These are phyloP conservation scores for Aspergillus homomorphus DNA, from an alignment of 495 filamentous ascomycete genomes.

Conservation along the genomic window DNA sequence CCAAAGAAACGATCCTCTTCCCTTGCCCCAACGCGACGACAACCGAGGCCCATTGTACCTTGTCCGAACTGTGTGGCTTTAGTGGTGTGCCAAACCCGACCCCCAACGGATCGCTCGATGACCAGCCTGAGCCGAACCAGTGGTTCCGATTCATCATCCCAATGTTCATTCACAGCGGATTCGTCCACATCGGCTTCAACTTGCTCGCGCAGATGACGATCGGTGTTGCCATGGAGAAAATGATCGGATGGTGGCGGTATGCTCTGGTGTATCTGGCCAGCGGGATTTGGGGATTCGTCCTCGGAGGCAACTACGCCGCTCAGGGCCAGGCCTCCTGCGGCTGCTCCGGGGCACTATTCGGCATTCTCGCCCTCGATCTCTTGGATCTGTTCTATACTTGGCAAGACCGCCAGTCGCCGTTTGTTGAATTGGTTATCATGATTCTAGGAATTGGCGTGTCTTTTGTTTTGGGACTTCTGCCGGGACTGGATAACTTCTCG, in stretches of 20 bases:
- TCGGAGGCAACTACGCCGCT: constrained; percentile 90
- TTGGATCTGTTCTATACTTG: constrained; percentile 93
- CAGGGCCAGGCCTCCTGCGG: constrained; percentile 77
- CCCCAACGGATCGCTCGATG: constrained; percentile 35
- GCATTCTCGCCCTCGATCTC: constrained; percentile 80
- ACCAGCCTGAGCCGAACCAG: constrained; percentile 68
- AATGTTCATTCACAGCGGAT: constrained; percentile 90
- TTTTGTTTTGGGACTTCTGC: constrained; percentile 88
- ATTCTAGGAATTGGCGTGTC: constrained; percentile 79
- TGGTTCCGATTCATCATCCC: constrained; percentile 96
- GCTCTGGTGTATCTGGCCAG: constrained; percentile 81
- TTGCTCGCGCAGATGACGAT: constrained; percentile 84
- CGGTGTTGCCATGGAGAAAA: constrained; percentile 83
- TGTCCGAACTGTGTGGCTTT: constrained; percentile 81
- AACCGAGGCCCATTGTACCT: constrained; percentile 55
- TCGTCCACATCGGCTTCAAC: constrained; percentile 95
- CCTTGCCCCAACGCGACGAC: constrained; percentile 76
- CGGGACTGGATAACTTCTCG: constrained; percentile 93
- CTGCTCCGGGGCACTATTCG: constrained; percentile 86
- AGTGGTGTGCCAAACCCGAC: constrained; percentile 63
- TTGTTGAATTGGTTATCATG: constrained; percentile 80
- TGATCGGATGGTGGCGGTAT: constrained; percentile 83
- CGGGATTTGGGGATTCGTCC: constrained; percentile 94
- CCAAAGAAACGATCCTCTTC: constrained; percentile 52
- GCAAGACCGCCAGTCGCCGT: constrained; percentile 68